A percentile compares a stretch with the other conserved stretches of the same genome.
Conservation (phyloP, 2,329 filamentous ascomycete genomes). For the Hypomyces rosellus region DNA sequence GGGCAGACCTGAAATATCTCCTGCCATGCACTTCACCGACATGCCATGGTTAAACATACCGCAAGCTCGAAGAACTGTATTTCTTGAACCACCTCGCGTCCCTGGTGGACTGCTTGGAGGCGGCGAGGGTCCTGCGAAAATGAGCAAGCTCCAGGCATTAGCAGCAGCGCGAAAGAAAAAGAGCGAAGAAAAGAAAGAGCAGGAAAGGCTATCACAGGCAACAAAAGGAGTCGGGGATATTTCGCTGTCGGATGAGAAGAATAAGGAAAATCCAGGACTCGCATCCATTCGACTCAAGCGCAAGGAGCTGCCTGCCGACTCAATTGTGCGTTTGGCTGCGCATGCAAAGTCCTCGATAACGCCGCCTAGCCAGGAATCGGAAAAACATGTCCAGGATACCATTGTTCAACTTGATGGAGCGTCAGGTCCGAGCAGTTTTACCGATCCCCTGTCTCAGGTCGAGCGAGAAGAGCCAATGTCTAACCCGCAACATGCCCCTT, state of each 20-base stretch:
- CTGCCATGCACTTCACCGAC: slow-evolving; percentile 66
- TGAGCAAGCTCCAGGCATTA: slow-evolving; percentile 86
- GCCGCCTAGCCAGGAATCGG: no score
- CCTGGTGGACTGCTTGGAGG: slow-evolving; percentile 73
- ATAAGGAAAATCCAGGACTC: slow-evolving; percentile 22
- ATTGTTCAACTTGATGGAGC: no score
- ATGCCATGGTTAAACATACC: slow-evolving; percentile 80
- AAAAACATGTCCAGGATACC: no score
- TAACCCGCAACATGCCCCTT: slow-evolving; percentile 33
- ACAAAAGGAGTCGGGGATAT: slow-evolving; percentile 26
- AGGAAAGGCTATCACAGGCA: slow-evolving; percentile 19
- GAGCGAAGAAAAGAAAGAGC: slow-evolving; percentile 53
- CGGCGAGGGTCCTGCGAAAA: slow-evolving; percentile 56
- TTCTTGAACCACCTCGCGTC: slow-evolving; percentile 51
- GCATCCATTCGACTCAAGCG: neutral
- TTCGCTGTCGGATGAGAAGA: slow-evolving; percentile 22
- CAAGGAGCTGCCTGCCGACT: neutral
- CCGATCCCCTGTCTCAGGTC: neutral
- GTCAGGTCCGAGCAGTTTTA: no score
- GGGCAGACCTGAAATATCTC: slow-evolving; percentile 19
- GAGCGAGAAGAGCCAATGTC: neutral
- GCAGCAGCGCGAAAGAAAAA: slow-evolving; percentile 84
- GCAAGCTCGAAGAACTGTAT: slow-evolving; percentile 54
- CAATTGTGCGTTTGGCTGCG: no score
- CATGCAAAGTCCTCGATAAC: no score